Conservation (phyloP, 768 basidiomycete species). For the Kwoniella shandongensis region DNA sequence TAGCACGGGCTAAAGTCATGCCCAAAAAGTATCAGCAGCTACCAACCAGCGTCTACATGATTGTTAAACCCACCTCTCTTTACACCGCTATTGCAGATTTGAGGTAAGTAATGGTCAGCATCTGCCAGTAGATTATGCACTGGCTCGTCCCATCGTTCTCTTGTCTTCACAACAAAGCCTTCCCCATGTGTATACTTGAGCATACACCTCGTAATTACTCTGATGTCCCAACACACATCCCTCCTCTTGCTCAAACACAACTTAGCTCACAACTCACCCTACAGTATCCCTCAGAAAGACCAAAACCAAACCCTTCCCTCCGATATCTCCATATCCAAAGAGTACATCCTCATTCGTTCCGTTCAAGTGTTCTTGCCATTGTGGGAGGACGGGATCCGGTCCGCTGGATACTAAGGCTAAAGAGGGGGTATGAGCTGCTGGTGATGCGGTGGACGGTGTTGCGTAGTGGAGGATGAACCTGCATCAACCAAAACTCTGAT, state of each 20-base stretch:
- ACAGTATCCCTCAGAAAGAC: conserved; percentile 34
- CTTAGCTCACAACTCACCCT: conserved; percentile 29
- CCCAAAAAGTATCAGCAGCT: background rate
- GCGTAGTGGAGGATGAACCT: conserved; percentile 37
- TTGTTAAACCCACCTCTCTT: no score
- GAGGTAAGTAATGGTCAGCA: no score
- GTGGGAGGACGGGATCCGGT: conserved; percentile 22
- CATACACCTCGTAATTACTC: no score
- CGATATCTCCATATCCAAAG: conserved; percentile 41
- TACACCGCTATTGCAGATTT: no score
- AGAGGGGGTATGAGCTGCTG: conserved; percentile 2
- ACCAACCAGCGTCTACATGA: no score
- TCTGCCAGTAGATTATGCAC: no score
- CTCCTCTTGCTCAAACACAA: background rate
- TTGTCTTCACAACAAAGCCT: no score
- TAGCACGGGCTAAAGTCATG: conserved; percentile 38
- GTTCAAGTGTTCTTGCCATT: conserved; percentile 21
- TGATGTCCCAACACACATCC: background rate
- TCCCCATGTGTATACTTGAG: no score
- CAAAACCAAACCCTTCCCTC: conserved; percentile 37
- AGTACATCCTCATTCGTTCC: conserved; percentile 27
- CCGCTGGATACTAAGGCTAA: conserved; percentile 20
- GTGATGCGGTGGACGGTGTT: no score
- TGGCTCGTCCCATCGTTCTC: no score
- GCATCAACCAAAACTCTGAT: background rate